Evolutionary conservation across 768 basidiomycete species (phyloP).

Genomic region (Calocera viscosa): DNA sequence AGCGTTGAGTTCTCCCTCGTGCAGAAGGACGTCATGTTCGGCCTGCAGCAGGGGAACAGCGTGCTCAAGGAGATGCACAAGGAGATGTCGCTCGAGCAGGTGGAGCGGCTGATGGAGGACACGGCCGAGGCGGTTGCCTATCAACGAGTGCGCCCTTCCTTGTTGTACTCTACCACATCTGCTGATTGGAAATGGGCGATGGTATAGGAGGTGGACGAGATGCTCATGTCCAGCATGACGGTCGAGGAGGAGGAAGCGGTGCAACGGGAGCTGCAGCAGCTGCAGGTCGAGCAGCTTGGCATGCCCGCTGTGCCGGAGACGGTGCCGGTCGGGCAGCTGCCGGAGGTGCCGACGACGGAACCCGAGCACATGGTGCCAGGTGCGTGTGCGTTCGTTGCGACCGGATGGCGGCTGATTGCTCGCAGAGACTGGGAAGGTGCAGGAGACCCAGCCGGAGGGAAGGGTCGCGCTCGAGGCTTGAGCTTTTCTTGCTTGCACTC

Average conservation of each 20-base stretch:
- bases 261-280: slow-evolving; percentile 58
- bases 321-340: slow-evolving; percentile 26
- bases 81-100: slow-evolving; percentile 81
- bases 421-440: not conserved
- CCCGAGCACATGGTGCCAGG: slow-evolving; percentile 2
- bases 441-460: not conserved
- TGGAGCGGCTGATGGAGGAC: slow-evolving; percentile 89
- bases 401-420: not conserved
- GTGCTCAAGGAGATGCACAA: slow-evolving; percentile 89
- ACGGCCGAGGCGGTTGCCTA: slow-evolving; percentile 87
- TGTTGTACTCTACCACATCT: slow-evolving; percentile 3
- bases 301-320: slow-evolving; percentile 46
- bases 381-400: not conserved
- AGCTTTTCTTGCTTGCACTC: not conserved
- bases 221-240: slow-evolving; percentile 69
- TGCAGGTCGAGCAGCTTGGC: slow-evolving; percentile 52
- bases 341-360: not conserved
- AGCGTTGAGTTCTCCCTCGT: slow-evolving; percentile 94
- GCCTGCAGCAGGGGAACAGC: slow-evolving; percentile 83
- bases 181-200: not conserved
- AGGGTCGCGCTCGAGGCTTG: slow-evolving; percentile 17
- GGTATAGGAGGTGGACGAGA: slow-evolving; percentile 75
- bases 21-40: slow-evolving; percentile 83
- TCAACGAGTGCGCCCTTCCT: slow-evolving; percentile 45
- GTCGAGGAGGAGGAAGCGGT: slow-evolving; percentile 91